These are phyloP conservation scores for Lentinus brumalis DNA, from an alignment of 768 basidiomycete genomes.

Conservation along the genomic window DNA sequence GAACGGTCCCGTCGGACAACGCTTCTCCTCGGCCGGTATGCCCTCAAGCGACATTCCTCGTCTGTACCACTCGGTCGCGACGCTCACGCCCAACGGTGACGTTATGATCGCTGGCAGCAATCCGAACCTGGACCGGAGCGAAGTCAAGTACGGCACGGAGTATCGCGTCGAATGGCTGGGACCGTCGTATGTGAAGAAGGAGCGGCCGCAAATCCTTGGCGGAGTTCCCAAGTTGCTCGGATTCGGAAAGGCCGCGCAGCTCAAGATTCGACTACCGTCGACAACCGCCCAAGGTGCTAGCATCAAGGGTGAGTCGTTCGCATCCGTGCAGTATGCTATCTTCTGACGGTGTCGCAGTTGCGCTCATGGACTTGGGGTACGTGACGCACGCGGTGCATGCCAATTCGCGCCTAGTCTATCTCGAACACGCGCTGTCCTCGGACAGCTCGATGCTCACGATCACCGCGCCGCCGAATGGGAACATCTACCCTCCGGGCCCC, in stretches of 20 bases:
- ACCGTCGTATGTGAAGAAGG: constrained; percentile 74
- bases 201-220: constrained; percentile 53
- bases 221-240: constrained; percentile 38
- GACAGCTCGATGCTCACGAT: constrained; percentile 54
- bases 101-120: constrained; percentile 85
- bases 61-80: constrained; percentile 84
- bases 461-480: constrained; percentile 62
- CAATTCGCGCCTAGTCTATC: constrained; percentile 74
- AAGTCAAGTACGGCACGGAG: constrained; percentile 75
- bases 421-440: constrained; percentile 47
- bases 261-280: constrained; percentile 46
- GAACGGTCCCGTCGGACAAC: constrained; percentile 47
- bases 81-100: constrained; percentile 68
- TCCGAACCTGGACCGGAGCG: constrained; percentile 80
- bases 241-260: constrained; percentile 48
- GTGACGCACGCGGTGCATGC: constrained; percentile 78
- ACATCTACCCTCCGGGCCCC: constrained; percentile 79
- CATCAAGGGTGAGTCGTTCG: constrained; percentile 48
- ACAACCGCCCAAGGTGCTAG: constrained; percentile 27
- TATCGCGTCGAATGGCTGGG: constrained; percentile 86
- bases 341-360: constrained; percentile 45
- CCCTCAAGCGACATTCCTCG: constrained; percentile 69
- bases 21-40: constrained; percentile 63
- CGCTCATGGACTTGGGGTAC: constrained; percentile 80
- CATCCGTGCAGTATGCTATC: background rate